Base-by-base conservation (phyloP, 2,329 filamentous ascomycete species). In the Chaetomiaceae sp. region DNA sequence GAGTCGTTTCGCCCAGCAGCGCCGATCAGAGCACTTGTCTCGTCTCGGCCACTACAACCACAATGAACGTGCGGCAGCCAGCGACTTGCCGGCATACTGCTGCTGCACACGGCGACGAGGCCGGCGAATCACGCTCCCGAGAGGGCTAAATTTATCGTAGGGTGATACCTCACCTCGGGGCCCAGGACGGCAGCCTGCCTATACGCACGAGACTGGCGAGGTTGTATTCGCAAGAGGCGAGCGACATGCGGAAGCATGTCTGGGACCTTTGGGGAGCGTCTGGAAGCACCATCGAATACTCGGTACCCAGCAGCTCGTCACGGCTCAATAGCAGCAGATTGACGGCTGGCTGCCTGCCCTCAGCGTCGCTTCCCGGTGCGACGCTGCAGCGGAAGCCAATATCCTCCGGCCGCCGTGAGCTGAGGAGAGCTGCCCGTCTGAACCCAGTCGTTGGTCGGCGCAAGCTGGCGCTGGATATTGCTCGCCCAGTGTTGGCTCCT, bases 11-110 rank as follows among this genome's bases (percentile, higher is more conserved):
- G 14, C 9, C 34, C 14, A 23, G 9, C 25, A 51, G 25, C 40
- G 49, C 34, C 38, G 47, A 50, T 43, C 37, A 36, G 22, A 37
- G 34, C n/a, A 6, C 12, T 17, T 25, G 37, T 33, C 39, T 33
- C 33, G 31, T n/a, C 42, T 31, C 20, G 27, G 45, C 34, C 22
- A 53, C 44, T 49, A 36, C 50, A 33, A 54, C 47, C 38, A 40
- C 47, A 58, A 59, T 59, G 58, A 59, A 58, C 40, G 31, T 58
- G 54, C 58, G 58, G 58, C 55, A 52, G 17, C 47, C 25, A 51
- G 37, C 56, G 50, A 56, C 52, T 52, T 59, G 45, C 55, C 58
- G 58, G 44, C 53, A 59, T 58, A 43, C 37, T 14, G 34, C 37
- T 15, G 44, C 53, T 54, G 53, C 53, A 53, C 39, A 19, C 33